Conservation (phyloP, 345 rosid species). For the Eucalyptus coolabah region DNA sequence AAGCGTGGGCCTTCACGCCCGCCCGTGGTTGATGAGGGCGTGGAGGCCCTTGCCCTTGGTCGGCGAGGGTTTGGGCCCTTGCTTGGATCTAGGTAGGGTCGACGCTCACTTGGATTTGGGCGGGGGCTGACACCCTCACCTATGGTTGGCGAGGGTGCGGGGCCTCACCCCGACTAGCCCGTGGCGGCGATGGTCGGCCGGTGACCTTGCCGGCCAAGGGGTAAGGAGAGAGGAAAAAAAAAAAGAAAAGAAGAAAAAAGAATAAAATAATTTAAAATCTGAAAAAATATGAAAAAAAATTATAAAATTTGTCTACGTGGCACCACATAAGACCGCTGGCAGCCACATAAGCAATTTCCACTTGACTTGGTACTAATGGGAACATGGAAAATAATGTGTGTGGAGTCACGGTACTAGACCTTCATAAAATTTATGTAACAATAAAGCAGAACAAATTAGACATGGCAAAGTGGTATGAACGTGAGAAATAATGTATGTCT, state of each 20-base stretch:
- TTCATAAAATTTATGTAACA: background rate
- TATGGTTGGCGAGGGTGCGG: fast-evolving
- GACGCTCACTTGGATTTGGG: fast-evolving
- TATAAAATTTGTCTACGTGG: too few species aligned
- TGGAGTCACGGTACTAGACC: background rate
- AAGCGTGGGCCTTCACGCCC: too few species aligned
- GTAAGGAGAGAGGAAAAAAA: too few species aligned
- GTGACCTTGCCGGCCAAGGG: too few species aligned
- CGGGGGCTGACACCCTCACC: fast-evolving
- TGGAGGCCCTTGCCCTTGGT: fast-evolving
- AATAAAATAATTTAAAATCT: too few species aligned
- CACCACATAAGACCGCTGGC: fast-evolving
- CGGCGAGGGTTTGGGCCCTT: too few species aligned
- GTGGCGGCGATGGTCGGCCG: too few species aligned
- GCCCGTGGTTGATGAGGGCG: fast-evolving
- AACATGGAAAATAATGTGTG: background rate
- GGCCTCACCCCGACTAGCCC: fast-evolving
- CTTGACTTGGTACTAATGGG: background rate
- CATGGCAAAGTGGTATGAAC: background rate
- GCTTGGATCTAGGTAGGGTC: fast-evolving
- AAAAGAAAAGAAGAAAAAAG: too few species aligned
- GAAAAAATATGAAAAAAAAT: too few species aligned
- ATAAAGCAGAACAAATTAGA: background rate
- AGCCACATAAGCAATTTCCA: fast-evolving
- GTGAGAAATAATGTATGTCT: background rate